Conservation (phyloP, 495 filamentous ascomycete species). For the Aspergillus hancockii region DNA sequence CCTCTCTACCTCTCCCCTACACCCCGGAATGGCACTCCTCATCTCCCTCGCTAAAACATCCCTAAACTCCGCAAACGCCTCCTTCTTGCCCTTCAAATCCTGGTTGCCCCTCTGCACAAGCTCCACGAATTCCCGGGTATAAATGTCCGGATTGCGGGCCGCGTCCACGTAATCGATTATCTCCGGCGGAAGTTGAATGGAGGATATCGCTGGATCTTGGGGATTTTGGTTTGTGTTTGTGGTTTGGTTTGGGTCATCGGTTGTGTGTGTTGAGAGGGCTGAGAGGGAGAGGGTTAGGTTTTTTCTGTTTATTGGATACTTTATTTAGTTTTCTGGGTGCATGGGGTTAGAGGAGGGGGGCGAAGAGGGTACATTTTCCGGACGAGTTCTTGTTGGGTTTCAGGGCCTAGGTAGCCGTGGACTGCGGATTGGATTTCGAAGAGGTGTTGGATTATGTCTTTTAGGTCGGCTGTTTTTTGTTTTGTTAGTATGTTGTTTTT, state of each 20-base stretch:
- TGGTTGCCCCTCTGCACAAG: constrained; percentile 82
- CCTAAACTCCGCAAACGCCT: constrained; percentile 77
- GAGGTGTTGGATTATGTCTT: constrained; percentile 76
- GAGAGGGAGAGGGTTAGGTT: constrained; percentile 44
- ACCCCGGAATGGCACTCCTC: constrained; percentile 72
- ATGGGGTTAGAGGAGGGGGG: constrained; percentile 19
- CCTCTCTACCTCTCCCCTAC: constrained; percentile 65
- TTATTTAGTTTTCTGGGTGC: constrained; percentile 12
- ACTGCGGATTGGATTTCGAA: constrained; percentile 77
- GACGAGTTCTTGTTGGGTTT: constrained; percentile 61
- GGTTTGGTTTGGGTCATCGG: constrained; percentile 32
- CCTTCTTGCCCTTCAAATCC: constrained; percentile 76
- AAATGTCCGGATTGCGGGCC: constrained; percentile 95
- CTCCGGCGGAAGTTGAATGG: constrained; percentile 71
- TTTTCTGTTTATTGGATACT: constrained; percentile 35
- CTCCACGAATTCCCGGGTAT: constrained; percentile 97
- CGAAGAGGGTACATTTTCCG: constrained; percentile 55
- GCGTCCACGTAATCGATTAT: constrained; percentile 92
- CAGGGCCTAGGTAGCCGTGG: constrained; percentile 67
- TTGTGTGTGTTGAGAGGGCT: constrained; percentile 32
- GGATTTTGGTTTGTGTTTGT: constrained; percentile 48
- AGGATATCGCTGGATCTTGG: constrained; percentile 36
- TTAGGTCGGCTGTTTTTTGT: constrained; percentile 35
- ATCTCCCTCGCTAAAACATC: constrained; percentile 85
- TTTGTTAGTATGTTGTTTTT: constrained; percentile 13